These are phyloP conservation scores for Phytophthora uliginosa DNA, from an alignment of 352 stramenopile species.

Conservation along the genomic window DNA sequence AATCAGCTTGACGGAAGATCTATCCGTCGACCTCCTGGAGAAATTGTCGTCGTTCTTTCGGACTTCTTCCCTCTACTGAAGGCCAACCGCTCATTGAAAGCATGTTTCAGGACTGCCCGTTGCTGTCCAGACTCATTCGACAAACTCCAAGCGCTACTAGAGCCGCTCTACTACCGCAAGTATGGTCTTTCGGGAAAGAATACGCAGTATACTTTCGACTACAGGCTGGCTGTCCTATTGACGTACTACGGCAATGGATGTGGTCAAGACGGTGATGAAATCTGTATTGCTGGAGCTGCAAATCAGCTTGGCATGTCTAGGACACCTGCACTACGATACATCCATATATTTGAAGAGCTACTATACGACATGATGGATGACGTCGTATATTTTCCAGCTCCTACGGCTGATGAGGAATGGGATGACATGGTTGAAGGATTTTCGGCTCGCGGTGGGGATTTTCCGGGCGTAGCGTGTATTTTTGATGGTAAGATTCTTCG, in stretches of 20 bases:
- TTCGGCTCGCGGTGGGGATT: background rate
- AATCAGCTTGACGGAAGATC: background rate
- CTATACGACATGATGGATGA: constrained; percentile 13
- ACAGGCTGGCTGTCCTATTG: background rate
- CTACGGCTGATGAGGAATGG: constrained; percentile 1
- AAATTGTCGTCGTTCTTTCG: background rate
- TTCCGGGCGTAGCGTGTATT: constrained; percentile 12
- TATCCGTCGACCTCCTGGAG: background rate
- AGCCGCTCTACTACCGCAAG: background rate
- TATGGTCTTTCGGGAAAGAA: background rate
- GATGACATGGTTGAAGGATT: constrained; percentile 5
- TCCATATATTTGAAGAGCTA: constrained; percentile 8
- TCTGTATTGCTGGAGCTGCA: background rate
- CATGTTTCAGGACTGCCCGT: background rate
- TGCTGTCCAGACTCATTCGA: background rate
- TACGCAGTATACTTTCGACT: background rate
- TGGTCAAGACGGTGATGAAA: background rate
- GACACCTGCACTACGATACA: background rate
- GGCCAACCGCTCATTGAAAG: background rate
- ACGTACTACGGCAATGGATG: background rate
- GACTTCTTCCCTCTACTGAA: background rate
- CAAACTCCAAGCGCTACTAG: background rate
- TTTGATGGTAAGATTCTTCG: no score
- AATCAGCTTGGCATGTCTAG: background rate
- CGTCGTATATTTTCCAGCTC: constrained; percentile 8